phyloP scores from a whole-genome alignment of 768 basidiomycete genomes.

The Kwoniella shandongensis region DNA sequence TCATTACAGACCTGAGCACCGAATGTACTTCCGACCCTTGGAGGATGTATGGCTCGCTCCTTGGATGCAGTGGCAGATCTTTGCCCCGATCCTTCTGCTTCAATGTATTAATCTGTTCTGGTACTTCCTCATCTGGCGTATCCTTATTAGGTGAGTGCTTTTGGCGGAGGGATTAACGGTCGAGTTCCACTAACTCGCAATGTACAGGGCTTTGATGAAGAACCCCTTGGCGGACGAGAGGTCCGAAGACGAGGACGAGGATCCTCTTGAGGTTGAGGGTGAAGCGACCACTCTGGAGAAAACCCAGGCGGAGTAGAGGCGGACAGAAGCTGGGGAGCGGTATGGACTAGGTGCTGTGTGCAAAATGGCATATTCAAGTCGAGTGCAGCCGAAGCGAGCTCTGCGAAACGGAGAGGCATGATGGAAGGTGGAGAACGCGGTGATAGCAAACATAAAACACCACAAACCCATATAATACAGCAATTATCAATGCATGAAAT shows the following conservation, averaged over 20 bases:
- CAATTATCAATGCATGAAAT: too few relatives aligned
- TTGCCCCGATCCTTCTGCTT: slow-evolving; percentile 69
- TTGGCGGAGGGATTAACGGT: neutral
- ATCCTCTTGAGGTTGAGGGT: slow-evolving; percentile 12
- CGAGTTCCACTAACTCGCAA: slow-evolving; percentile 1
- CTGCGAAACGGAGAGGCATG: too few relatives aligned
- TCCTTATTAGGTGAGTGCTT: slow-evolving; percentile 65
- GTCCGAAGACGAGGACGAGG: slow-evolving; percentile 64
- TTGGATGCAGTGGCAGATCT: slow-evolving; percentile 76
- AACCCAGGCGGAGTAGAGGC: slow-evolving; percentile 20
- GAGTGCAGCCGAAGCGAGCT: too few relatives aligned
- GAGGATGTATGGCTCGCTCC: slow-evolving; percentile 67
- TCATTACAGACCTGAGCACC: slow-evolving; percentile 10
- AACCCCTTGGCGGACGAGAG: slow-evolving; percentile 62
- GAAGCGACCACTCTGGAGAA: slow-evolving; percentile 35
- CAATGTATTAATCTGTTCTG: slow-evolving; percentile 89
- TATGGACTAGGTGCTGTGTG: too few relatives aligned
- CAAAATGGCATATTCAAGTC: too few relatives aligned
- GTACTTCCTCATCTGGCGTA: slow-evolving; percentile 80
- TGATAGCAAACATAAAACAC: too few relatives aligned
- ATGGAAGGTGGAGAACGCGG: too few relatives aligned
- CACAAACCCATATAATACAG: too few relatives aligned
- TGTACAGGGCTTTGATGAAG: slow-evolving; percentile 59
- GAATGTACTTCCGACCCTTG: slow-evolving; percentile 52
- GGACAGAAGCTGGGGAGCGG: too few relatives aligned